Evolutionary conservation across 306 rosid species (phyloP), one percentile per base, ranked within the genome.

Genomic region (Carpinus fangiana): DNA sequence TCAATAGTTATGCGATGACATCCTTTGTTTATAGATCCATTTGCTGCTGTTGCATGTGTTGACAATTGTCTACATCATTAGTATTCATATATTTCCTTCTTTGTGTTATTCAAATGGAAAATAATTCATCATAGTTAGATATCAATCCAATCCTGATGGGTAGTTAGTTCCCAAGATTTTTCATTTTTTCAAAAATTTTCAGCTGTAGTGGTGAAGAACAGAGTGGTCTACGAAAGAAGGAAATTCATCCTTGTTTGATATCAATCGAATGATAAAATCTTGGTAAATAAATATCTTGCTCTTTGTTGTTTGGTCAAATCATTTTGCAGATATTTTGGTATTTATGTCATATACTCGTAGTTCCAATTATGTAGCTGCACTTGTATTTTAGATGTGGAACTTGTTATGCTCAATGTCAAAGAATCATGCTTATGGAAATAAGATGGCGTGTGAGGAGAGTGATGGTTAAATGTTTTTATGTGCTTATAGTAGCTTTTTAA

Each of bases 161-260:
- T 55, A 60, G 18, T 73, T 78, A 23, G 36, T 36, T 17, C 47
- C 72, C 56, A 34, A 31, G 43, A 41, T 52, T 79, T 74, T 74
- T 56, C 73, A 82, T 78, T 68, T 8, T 73, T 56, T 46, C 78
- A 67, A 57, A 57, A n/a, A 65, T 46, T 77, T 82, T 82, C 82
- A 77, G 85, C 75, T 77, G 73, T 55, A 64, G n/a, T 48, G 78
- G 75, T 46, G 81, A 73, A 73, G 57, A 77, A 68, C 59, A 59
- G 79, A 64, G 67, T 52, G 76, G 50, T 50, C 82, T 12, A 55
- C 38, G 51, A 54, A 54, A 36, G 62, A 34, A 66, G 55, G 21
- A 36, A 73, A 66, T 34, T 53, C 66, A 65, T 73, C 53, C 81
- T 13, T 28, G 12, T 20, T 56, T 6, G 52, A 12, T 52, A 11